phyloP scores from a whole-genome alignment of 2,329 filamentous ascomycete genomes.

The Sarocladiaceae sp. region DNA sequence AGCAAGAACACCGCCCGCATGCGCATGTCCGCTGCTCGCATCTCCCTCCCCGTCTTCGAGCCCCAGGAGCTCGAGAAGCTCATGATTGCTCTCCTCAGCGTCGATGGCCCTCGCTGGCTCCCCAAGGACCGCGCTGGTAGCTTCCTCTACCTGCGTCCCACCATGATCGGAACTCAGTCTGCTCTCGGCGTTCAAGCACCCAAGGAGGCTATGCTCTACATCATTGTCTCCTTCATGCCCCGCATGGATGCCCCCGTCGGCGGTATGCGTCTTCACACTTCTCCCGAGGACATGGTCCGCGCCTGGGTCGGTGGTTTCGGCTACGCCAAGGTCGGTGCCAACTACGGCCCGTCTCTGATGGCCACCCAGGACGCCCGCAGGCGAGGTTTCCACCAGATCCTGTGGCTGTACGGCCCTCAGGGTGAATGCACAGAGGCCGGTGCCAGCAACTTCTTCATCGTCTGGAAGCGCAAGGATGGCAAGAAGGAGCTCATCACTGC shows the following conservation, averaged over 20 bases:
- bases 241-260: slow-evolving; percentile 43
- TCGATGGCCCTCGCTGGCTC: slow-evolving; percentile 74
- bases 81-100: slow-evolving; percentile 62
- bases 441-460: slow-evolving; percentile 84
- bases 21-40: slow-evolving; percentile 53
- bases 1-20: slow-evolving; percentile 64
- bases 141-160: slow-evolving; percentile 81
- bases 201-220: slow-evolving; percentile 79
- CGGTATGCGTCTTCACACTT: slow-evolving; percentile 71
- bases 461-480: slow-evolving; percentile 54
- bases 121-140: slow-evolving; percentile 59
- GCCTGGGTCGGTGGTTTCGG: slow-evolving; percentile 94
- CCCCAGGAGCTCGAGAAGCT: slow-evolving; percentile 67
- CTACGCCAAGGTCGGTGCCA: slow-evolving; percentile 86
- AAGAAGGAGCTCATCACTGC: slow-evolving; percentile 71
- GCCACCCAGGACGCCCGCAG: slow-evolving; percentile 69
- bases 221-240: slow-evolving; percentile 63
- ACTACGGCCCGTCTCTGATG: slow-evolving; percentile 80
- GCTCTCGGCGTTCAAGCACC: slow-evolving; percentile 78
- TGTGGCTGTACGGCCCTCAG: slow-evolving; percentile 84
- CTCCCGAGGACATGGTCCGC: slow-evolving; percentile 73
- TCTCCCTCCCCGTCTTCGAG: slow-evolving; percentile 69
- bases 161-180: slow-evolving; percentile 75
- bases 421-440: slow-evolving; percentile 83
- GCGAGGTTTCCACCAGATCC: slow-evolving; percentile 76